Percentiles rank a stretch among this genome's conserved stretches.
These are phyloP conservation scores for Cynanchum wilfordii DNA, from an alignment of 257 asterid species.

Conservation along the genomic window DNA sequence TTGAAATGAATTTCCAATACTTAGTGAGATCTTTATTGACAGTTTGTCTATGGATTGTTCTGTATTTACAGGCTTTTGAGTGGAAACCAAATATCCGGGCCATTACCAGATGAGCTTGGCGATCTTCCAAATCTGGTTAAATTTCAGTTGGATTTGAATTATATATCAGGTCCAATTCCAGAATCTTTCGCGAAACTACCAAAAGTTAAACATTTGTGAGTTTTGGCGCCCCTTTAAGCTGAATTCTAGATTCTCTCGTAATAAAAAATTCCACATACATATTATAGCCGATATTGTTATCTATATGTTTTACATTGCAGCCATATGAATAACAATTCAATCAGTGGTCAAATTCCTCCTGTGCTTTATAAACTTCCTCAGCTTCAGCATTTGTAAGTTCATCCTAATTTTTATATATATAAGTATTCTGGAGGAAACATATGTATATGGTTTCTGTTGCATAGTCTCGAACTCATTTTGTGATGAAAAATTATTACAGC, in stretches of 20 bases:
- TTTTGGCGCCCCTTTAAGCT: background rate
- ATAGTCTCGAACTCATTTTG: background rate
- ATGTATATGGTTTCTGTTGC: background rate
- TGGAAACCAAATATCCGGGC: constrained; percentile 1
- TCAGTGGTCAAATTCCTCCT: constrained; percentile 12
- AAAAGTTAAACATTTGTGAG: constrained; percentile 5
- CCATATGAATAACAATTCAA: constrained; percentile 11
- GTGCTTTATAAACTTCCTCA: background rate
- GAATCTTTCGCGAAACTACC: background rate
- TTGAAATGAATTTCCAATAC: too few relatives aligned
- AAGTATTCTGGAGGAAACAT: background rate
- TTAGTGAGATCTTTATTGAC: background rate
- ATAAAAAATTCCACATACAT: background rate
- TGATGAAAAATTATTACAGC: background rate
- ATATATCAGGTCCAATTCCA: constrained; percentile 6
- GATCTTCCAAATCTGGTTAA: background rate
- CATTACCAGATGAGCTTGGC: constrained; percentile 10
- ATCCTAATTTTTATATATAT: background rate
- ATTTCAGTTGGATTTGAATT: constrained; percentile 5
- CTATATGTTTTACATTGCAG: background rate
- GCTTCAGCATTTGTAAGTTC: constrained; percentile 7
- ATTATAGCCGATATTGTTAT: background rate
- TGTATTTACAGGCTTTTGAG: constrained; percentile 4
- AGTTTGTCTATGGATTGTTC: background rate
- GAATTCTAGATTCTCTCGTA: background rate